Conservation (phyloP, 108 stramenopile species). For the Nannochloropsis granulata region DNA sequence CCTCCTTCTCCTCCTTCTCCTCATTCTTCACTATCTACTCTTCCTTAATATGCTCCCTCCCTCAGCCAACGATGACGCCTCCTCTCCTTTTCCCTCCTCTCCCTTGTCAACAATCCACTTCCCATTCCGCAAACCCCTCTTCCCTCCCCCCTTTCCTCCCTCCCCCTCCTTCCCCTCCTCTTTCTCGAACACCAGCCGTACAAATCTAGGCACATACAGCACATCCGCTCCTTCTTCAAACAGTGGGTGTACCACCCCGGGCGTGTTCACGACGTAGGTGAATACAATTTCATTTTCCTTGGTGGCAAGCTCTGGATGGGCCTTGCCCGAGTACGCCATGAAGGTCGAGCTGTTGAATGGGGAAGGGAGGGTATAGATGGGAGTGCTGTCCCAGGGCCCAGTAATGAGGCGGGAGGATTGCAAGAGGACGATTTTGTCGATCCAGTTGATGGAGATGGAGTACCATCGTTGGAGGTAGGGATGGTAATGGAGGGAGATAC, state of each 20-base stretch:
- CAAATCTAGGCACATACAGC: background rate
- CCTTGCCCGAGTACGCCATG: background rate
- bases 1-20: background rate
- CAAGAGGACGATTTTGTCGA: background rate
- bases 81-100: background rate
- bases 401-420: background rate
- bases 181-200: background rate
- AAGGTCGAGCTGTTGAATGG: background rate
- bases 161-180: background rate
- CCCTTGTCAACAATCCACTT: background rate
- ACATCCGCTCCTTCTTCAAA: background rate
- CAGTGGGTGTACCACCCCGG: background rate
- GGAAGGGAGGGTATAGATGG: background rate
- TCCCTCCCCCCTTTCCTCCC: background rate
- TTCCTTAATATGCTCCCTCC: background rate
- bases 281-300: background rate
- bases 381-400: background rate
- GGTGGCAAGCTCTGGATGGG: background rate
- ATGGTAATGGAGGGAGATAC: background rate
- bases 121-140: background rate
- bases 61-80: background rate
- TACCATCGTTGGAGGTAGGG: background rate
- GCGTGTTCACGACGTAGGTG: background rate
- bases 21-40: background rate
- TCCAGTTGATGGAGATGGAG: background rate